These are phyloP conservation scores for Trichoderma lentiforme DNA, from an alignment of 2,329 filamentous ascomycete species.

Conservation along the genomic window DNA sequence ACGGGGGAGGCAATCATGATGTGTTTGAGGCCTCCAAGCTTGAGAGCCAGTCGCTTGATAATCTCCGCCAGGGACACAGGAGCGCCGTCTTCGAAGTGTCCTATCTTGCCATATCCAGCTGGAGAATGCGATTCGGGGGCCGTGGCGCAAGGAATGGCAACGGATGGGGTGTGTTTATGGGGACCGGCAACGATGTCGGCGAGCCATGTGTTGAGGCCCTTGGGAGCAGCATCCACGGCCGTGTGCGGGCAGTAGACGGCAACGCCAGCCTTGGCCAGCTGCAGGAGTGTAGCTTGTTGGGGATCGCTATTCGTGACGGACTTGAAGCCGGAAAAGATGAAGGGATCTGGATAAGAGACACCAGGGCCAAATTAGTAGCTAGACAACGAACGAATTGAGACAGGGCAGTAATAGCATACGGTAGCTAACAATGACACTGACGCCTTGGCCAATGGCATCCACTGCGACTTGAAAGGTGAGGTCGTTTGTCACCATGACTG, in stretches of 20 bases:
- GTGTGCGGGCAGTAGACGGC: slow-evolving; percentile 97
- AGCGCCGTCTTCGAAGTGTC: slow-evolving; percentile 36
- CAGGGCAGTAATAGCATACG: slow-evolving; percentile 48
- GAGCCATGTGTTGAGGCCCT: slow-evolving; percentile 91
- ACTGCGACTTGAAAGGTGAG: slow-evolving; percentile 84
- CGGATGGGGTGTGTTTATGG: slow-evolving; percentile 37
- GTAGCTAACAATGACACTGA: slow-evolving; percentile 82
- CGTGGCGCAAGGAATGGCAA: slow-evolving; percentile 44
- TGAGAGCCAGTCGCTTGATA: slow-evolving; percentile 56
- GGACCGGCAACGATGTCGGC: slow-evolving; percentile 73
- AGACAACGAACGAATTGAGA: background rate
- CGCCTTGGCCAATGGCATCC: slow-evolving; percentile 76
- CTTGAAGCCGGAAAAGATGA: slow-evolving; percentile 93
- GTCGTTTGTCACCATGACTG: slow-evolving; percentile 71
- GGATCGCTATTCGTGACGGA: slow-evolving; percentile 78
- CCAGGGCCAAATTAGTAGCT: background rate
- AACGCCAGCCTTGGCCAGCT: slow-evolving; percentile 79
- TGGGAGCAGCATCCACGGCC: slow-evolving; percentile 80
- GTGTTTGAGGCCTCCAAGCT: slow-evolving; percentile 62
- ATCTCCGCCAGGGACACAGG: slow-evolving; percentile 42
- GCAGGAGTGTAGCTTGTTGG: slow-evolving; percentile 81
- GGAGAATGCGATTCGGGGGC: slow-evolving; percentile 44
- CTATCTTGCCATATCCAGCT: slow-evolving; percentile 52
- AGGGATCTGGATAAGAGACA: slow-evolving; percentile 66
- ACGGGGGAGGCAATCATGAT: slow-evolving; percentile 53